These are phyloP conservation scores for Pterocarpus santalinus DNA, from an alignment of 306 rosid species.

Conservation along the genomic window DNA sequence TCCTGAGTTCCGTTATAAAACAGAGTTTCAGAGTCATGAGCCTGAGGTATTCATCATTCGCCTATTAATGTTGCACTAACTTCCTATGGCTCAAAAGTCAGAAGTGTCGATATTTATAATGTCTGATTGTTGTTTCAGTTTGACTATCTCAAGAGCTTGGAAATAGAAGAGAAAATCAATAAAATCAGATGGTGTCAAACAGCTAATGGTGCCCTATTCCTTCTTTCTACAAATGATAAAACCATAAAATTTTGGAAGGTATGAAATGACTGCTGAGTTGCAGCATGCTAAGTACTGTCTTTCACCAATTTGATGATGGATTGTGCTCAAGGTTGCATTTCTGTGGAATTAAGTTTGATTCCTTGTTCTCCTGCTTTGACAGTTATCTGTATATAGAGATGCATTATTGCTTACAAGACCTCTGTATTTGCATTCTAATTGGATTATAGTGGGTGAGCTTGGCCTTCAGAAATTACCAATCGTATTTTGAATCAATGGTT, in stretches of 20 bases:
- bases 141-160: conserved; percentile 99
- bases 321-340: conserved; percentile 39
- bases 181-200: conserved; percentile 99
- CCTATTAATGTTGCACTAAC: conserved; percentile 4
- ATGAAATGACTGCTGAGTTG: conserved; percentile 39
- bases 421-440: conserved; percentile 7
- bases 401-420: conserved; percentile 21
- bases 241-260: conserved; percentile 99
- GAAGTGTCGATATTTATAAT: conserved; percentile 34
- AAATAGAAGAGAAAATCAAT: conserved; percentile 99
- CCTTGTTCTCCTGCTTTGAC: conserved; percentile 33
- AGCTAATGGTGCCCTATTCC: conserved; percentile 93
- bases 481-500: conserved; percentile 20
- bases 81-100: conserved; percentile 36
- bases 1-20: conserved; percentile 98
- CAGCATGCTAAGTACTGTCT: conserved; percentile 24
- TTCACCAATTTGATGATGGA: conserved; percentile 1
- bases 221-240: conserved; percentile 94
- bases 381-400: conserved; percentile 12
- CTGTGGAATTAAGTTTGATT: conserved; percentile 30
- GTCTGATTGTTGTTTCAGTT: conserved; percentile 66
- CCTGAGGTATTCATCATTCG: conserved; percentile 72
- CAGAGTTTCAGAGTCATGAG: conserved; percentile 99
- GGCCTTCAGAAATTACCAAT: conserved; percentile 34
- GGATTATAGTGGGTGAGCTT: conserved; percentile 29